These are phyloP conservation scores for Talaromyces nanjingensis DNA, from an alignment of 495 filamentous ascomycete species.

Conservation along the genomic window DNA sequence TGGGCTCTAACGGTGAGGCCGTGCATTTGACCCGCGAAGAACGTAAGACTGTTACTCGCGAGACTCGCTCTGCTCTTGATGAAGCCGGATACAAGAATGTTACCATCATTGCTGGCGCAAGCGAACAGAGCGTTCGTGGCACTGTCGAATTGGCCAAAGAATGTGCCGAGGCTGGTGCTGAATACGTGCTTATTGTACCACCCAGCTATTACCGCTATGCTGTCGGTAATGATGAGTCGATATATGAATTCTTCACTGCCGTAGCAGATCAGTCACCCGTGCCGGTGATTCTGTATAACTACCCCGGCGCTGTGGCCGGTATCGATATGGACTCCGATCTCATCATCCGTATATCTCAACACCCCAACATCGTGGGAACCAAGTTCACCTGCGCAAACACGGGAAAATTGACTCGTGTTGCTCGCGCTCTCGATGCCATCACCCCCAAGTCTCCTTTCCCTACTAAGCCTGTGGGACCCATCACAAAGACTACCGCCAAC, in stretches of 20 bases:
- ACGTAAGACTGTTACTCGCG: constrained; percentile 65
- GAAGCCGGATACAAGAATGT: constrained; percentile 69
- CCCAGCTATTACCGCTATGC: constrained; percentile 78
- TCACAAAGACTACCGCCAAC: constrained; percentile 34
- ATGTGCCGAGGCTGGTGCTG: constrained; percentile 61
- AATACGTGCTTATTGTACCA: constrained; percentile 71
- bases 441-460: constrained; percentile 44
- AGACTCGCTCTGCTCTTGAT: constrained; percentile 77
- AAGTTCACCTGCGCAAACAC: constrained; percentile 92
- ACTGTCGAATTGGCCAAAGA: constrained; percentile 70
- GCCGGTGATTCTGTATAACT: constrained; percentile 84
- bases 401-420: constrained; percentile 80
- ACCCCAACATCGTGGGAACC: constrained; percentile 79
- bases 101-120: constrained; percentile 74
- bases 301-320: constrained; percentile 83
- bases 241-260: constrained; percentile 68
- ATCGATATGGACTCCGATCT: constrained; percentile 91
- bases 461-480: constrained; percentile 16
- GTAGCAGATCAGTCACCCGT: constrained; percentile 71
- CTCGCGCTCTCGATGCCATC: constrained; percentile 66
- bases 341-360: constrained; percentile 70
- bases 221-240: constrained; percentile 64
- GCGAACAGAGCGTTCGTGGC: constrained; percentile 69
- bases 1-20: constrained; percentile 88
- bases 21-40: constrained; percentile 73